These are phyloP conservation scores for Tuber microsphaerosporum DNA, from an alignment of 495 filamentous ascomycete species.

Conservation along the genomic window DNA sequence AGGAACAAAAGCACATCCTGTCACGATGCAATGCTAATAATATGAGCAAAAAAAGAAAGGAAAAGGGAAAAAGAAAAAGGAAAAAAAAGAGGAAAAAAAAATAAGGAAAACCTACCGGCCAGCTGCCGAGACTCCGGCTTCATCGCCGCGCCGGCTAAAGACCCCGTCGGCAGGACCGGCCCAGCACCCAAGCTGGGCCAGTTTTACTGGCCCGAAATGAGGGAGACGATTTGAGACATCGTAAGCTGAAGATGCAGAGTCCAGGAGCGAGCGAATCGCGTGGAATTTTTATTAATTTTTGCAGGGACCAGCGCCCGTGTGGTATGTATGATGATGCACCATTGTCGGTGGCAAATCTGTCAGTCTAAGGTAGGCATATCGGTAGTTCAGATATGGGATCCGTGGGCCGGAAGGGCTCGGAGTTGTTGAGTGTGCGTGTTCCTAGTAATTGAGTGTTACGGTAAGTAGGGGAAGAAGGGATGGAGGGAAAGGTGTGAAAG, in stretches of 20 bases:
- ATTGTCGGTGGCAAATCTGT: not conserved
- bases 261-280: not conserved
- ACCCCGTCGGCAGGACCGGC: not conserved
- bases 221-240: not conserved
- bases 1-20: not conserved
- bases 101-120: not conserved
- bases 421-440: not conserved
- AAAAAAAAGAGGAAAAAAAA: not conserved
- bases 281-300: not conserved
- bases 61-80: not conserved
- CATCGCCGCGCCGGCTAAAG: slow-evolving; percentile 1
- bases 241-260: not conserved
- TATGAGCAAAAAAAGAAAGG: not conserved
- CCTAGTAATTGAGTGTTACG: not conserved
- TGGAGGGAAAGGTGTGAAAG: not conserved
- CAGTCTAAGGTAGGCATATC: not conserved
- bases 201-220: not conserved
- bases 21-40: not conserved
- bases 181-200: not conserved
- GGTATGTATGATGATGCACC: not conserved
- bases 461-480: no score
- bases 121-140: slow-evolving; percentile 4
- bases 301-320: not conserved
- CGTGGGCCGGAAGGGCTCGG: not conserved
- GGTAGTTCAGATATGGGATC: slow-evolving; percentile 1